These are phyloP conservation scores for Oxytropis ochrocephala DNA, from an alignment of 306 rosid genomes.

Conservation along the genomic window DNA sequence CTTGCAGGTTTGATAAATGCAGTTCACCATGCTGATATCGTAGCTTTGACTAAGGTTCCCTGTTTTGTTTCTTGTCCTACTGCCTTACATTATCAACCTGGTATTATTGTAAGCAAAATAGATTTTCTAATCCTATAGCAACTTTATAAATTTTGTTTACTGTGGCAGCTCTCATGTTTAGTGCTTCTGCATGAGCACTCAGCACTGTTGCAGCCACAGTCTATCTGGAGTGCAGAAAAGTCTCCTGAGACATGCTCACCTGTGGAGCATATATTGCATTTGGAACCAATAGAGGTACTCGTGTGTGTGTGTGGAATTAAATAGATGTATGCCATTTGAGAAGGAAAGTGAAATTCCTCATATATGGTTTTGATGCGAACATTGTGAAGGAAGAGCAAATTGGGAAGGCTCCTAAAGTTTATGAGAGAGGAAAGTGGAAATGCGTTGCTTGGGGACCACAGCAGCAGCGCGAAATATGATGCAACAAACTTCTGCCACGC, in stretches of 20 bases:
- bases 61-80: background rate
- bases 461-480: too few species aligned
- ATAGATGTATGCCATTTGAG: background rate
- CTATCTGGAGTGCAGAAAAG: conserved; percentile 80
- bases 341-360: background rate
- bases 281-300: conserved; percentile 84
- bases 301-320: background rate
- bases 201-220: conserved; percentile 58
- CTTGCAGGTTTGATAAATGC: conserved; percentile 50
- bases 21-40: conserved; percentile 61
- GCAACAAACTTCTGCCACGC: too few species aligned
- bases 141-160: conserved; percentile 22
- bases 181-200: conserved; percentile 63
- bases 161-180: conserved; percentile 75
- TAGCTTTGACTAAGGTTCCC: conserved; percentile 74
- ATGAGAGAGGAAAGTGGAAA: too few species aligned
- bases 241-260: conserved; percentile 59
- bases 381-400: too few species aligned
- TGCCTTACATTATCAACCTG: conserved; percentile 4
- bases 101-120: background rate
- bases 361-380: too few species aligned
- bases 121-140: background rate
- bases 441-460: too few species aligned
- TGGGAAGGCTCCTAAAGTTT: too few species aligned
- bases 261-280: conserved; percentile 79